Conservation (phyloP, 352 stramenopile species). For the Phytophthora quininea region DNA sequence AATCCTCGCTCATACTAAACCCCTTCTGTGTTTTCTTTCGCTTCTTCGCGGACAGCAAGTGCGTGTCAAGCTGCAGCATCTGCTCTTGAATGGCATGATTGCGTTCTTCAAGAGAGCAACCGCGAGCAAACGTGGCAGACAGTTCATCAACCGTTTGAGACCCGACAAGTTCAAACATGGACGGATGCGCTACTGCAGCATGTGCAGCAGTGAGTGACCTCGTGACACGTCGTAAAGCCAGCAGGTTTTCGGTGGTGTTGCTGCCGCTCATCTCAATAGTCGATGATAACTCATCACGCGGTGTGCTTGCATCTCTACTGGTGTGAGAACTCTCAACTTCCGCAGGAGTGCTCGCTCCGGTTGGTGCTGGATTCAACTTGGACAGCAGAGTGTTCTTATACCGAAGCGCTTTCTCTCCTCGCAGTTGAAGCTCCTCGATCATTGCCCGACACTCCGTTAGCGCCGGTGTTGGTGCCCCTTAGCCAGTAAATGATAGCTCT, state of each 20-base stretch:
- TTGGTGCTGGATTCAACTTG: slow-evolving; percentile 51
- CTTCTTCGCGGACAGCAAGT: slow-evolving; percentile 58
- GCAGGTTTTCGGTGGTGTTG: slow-evolving; percentile 27
- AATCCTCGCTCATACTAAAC: slow-evolving; percentile 69
- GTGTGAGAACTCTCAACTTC: slow-evolving; percentile 3
- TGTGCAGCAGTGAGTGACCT: slow-evolving; percentile 80
- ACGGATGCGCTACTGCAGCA: slow-evolving; percentile 78
- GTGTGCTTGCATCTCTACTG: slow-evolving; percentile 1
- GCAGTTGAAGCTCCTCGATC: slow-evolving; percentile 70
- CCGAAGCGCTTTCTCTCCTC: slow-evolving; percentile 62
- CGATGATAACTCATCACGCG: slow-evolving; percentile 4
- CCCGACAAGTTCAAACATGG: slow-evolving; percentile 87
- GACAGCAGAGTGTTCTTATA: slow-evolving; percentile 72
- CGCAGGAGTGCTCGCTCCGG: slow-evolving; percentile 2
- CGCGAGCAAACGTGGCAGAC: slow-evolving; percentile 42
- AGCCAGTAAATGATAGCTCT: slow-evolving; percentile 68
- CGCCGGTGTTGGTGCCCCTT: slow-evolving; percentile 10
- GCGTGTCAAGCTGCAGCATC: slow-evolving; percentile 74
- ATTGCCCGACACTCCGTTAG: slow-evolving; percentile 56
- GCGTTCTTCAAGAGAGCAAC: slow-evolving; percentile 57
- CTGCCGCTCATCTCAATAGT: slow-evolving; percentile 6
- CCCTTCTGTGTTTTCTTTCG: slow-evolving; percentile 50
- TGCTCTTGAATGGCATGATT: slow-evolving; percentile 59
- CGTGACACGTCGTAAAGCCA: slow-evolving; percentile 67
- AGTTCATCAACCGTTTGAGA: slow-evolving; percentile 69